Percentiles rank a stretch among this genome's conserved stretches.
These are phyloP conservation scores for Cryptosporidium sp. DNA, from an alignment of 169 alveolate genomes.

Conservation along the genomic window DNA sequence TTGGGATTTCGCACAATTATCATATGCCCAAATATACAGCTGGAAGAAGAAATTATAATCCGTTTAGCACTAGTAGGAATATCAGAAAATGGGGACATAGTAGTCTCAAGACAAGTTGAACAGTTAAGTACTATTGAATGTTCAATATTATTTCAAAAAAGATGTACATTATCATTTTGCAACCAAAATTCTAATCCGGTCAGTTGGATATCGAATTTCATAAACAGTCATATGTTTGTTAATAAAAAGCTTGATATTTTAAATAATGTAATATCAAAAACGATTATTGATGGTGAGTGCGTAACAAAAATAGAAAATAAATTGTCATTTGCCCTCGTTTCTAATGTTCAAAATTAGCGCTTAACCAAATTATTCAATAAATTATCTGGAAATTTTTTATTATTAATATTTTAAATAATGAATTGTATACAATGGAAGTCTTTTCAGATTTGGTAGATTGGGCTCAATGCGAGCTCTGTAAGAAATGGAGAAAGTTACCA, in stretches of 20 bases:
- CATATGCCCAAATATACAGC: constrained; percentile 10
- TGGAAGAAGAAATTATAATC: constrained; percentile 13
- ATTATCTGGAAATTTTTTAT: neutral
- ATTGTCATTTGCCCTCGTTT: constrained; percentile 18
- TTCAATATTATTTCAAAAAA: constrained; percentile 53
- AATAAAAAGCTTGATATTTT: neutral
- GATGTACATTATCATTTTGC: constrained; percentile 27
- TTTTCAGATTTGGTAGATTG: constrained; percentile 68
- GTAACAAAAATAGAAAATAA: constrained; percentile 35
- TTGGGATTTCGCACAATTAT: constrained; percentile 40
- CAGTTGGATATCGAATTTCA: constrained; percentile 18
- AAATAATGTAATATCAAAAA: constrained; percentile 3
- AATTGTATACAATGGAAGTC: neutral
- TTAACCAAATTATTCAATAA: neutral
- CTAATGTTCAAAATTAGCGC: constrained; percentile 46
- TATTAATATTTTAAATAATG: constrained; percentile 6
- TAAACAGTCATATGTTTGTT: neutral
- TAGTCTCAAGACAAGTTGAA: constrained; percentile 10
- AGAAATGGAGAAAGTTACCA: constrained; percentile 70
- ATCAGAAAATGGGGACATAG: constrained; percentile 42
- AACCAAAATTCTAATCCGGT: constrained; percentile 15
- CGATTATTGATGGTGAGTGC: neutral
- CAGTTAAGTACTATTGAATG: constrained; percentile 39
- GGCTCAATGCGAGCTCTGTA: constrained; percentile 75
- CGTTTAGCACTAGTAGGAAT: constrained; percentile 26